Evolutionary conservation across 192 early-diverging fungal species (phyloP), one percentile per base, ranked within the genome.

Genomic region (Lunasporangiospora selenospora): DNA sequence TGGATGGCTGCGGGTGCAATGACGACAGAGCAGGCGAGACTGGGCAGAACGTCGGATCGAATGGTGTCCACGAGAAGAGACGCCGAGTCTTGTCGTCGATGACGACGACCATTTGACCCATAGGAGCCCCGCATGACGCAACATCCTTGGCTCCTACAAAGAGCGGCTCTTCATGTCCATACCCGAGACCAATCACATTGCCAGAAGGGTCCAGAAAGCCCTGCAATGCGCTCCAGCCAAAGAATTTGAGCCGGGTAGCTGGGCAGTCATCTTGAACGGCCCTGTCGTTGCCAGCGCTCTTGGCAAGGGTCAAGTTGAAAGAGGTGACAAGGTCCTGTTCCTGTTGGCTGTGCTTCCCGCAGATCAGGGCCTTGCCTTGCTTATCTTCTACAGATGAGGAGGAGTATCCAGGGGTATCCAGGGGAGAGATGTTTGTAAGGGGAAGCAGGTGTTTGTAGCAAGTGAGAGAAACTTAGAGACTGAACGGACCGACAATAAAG

Each of bases 71-170:
- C 2, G 45, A 26, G 3, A 31, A 50, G 11, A 73, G 29, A 2
- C 40, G 30, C 0, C 48, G 44, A 16, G 55, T 55, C 15, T 33
- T 23, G 4, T 37, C 7, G n/a, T 60, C 51, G 18, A 73, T 32
- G 24, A 39, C 69, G n/a, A 63, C 69, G 0, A 54, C 47, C 21
- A 21, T 37, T 33, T 63, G 54, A 32, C 63, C 52, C 21, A 32
- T 36, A 3, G 69, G 63, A 3, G 24, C 41, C 26, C 69, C 69
- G 24, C 54, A 56, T 4, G 69, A 30, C 6, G 60, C 69, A 5
- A 63, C 54, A 43, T 63, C 60, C 29, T 45, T 43, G 0, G 49
- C 55, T 4, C 38, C 53, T 29, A 13, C 13, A 23, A 23, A 58
- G n/a, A 46, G 24, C 19, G 16, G 9, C 31, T 18, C 13, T 12